phyloP scores from a whole-genome alignment of 495 filamentous ascomycete genomes.

The Sporormia fimetaria region DNA sequence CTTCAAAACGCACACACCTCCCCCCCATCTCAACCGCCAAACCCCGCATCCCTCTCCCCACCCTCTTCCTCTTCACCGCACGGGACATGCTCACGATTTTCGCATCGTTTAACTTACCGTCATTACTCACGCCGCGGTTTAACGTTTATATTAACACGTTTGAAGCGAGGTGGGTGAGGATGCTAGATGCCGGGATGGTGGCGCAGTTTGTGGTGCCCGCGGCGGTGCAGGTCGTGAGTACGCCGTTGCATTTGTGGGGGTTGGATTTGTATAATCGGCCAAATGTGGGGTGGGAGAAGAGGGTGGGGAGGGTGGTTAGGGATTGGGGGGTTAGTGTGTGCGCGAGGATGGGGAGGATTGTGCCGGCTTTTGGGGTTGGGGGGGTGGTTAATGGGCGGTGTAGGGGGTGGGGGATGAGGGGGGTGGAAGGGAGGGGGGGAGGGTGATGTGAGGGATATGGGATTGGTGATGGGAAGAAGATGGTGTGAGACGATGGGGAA shows the following conservation, averaged over 20 bases:
- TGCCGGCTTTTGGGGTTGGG: constrained; percentile 88
- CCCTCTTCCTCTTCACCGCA: constrained; percentile 68
- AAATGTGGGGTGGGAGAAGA: constrained; percentile 40
- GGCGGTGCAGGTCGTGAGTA: constrained; percentile 67
- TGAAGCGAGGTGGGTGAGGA: constrained; percentile 41
- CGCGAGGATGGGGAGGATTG: constrained; percentile 80
- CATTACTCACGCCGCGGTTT: constrained; percentile 54
- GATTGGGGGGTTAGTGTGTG: constrained; percentile 69
- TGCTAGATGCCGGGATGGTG: constrained; percentile 45
- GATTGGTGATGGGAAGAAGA: too few species aligned
- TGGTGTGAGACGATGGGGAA: too few species aligned
- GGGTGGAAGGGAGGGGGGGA: too few species aligned
- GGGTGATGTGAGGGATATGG: too few species aligned
- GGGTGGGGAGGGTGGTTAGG: constrained; percentile 51
- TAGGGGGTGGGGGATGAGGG: constrained; percentile 46
- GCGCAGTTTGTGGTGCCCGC: constrained; percentile 79
- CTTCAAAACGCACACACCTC: too few species aligned
- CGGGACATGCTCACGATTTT: constrained; percentile 90
- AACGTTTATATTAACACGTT: constrained; percentile 31
- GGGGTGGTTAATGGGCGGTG: constrained; percentile 78
- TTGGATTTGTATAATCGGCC: constrained; percentile 79
- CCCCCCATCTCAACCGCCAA: too few species aligned
- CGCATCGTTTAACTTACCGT: constrained; percentile 83
- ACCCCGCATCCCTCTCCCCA: constrained; percentile 46
- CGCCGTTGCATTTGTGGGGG: constrained; percentile 79